Base-by-base conservation (phyloP, 2,329 filamentous ascomycete genomes). In the Emericellopsis cladophorae region DNA sequence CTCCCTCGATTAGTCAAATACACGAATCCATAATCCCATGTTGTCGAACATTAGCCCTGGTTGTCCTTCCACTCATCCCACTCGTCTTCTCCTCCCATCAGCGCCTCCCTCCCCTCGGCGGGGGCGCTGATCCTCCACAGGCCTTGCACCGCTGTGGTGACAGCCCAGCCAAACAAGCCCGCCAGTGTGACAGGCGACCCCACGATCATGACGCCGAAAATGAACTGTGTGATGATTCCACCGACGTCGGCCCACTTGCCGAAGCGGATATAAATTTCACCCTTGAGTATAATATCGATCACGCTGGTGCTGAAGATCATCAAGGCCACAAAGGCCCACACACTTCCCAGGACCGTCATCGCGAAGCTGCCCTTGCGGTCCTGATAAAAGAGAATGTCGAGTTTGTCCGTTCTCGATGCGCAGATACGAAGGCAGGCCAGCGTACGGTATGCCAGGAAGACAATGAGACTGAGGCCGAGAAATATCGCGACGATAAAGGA, bases 11-110 rank as follows among this genome's bases (percentile, higher is more conserved):
- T 6, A 32, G n/a, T 3, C 32, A 34, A 11, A 36, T 21, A 36
- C 16, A 36, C 32, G n/a, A 3, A 14, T 35, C 4, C 32, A 35
- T 15, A 2, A 21, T 15, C n/a, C 8, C 32, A 35, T 21, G 15
- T 9, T 15, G 34, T 12, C 12, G 34, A 16, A 11, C 15, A 36
- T 36, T 16, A 36, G 34, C 36, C 36, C 22, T 14, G 22, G 16
- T 38, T 38, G 24, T 18, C 36, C 36, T 31, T 38, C 36, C 36
- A 38, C 36, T n/a, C 36, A 16, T 38, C 36, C 36, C 36, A 38
- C 36, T 38, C 32, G 32, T 38, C 36, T 5, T 22, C 3, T 10
- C 6, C 36, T 22, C n/a, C 7, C 21, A 26, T 9, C 36, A 38
- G 4, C 24, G n/a, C 36, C 14, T 26, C 36, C 21, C 22, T 15